A percentile compares a stretch with the other conserved stretches of the same genome.
These are phyloP conservation scores for Conringia planisiliqua DNA, from an alignment of 345 rosid genomes.

Conservation along the genomic window DNA sequence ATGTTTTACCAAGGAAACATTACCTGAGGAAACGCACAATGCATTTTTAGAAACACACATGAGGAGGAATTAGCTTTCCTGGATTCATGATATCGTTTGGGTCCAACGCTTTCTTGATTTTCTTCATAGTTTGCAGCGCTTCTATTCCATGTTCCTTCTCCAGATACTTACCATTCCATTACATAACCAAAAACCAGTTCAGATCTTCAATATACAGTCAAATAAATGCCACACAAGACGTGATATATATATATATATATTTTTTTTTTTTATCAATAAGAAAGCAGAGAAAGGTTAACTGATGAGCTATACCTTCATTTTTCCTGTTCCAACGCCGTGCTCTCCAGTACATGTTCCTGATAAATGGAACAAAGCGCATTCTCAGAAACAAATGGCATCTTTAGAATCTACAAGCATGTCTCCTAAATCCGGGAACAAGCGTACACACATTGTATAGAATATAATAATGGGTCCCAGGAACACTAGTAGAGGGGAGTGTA, in stretches of 20 bases:
- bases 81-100: conserved; percentile 95
- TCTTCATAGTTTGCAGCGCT: conserved; percentile 78
- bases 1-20: neutral
- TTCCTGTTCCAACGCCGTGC: conserved; percentile 94
- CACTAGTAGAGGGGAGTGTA: neutral
- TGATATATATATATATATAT: no score
- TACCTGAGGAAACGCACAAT: neutral
- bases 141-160: conserved; percentile 87
- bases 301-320: conserved; percentile 58
- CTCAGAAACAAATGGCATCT: neutral
- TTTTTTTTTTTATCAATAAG: no score
- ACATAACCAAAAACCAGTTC: neutral
- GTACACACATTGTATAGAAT: neutral
- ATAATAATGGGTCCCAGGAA: neutral
- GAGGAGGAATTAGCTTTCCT: conserved; percentile 92
- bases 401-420: neutral
- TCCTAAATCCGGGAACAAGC: neutral
- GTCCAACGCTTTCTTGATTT: conserved; percentile 70
- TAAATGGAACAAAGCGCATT: conserved; percentile 6
- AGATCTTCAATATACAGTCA: neutral
- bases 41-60: conserved; percentile 57
- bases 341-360: conserved; percentile 97
- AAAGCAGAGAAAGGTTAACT: neutral
- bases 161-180: conserved; percentile 49
- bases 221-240: neutral